A percentile compares a stretch with the other conserved stretches of the same genome.
phyloP scores from a whole-genome alignment of 1,284 basidiomycete genomes.

The Ceratobasidium sp. region DNA sequence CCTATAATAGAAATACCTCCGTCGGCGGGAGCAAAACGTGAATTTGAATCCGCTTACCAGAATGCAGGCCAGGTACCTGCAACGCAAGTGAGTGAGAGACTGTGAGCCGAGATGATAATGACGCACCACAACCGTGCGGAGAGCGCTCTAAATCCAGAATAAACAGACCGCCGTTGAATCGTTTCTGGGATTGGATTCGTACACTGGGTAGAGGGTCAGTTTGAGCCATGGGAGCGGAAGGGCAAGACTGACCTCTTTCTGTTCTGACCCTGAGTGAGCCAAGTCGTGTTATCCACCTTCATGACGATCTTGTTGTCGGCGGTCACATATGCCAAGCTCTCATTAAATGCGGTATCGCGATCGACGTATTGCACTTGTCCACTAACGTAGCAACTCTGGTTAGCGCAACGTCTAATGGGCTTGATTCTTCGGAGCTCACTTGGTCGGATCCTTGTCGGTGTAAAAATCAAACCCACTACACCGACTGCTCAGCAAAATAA shows the following conservation, averaged over 20 bases:
- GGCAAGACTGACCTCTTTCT: conserved; percentile 39
- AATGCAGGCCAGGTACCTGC: conserved; percentile 72
- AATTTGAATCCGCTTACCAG: conserved; percentile 55
- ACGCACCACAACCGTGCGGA: conserved; percentile 73
- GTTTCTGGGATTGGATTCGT: conserved; percentile 44
- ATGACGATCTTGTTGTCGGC: conserved; percentile 41
- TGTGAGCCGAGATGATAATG: too few species aligned
- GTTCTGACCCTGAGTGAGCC: conserved; percentile 36
- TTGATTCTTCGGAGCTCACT: conserved; percentile 1
- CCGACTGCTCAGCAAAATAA: conserved; percentile 3
- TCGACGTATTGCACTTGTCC: conserved; percentile 63
- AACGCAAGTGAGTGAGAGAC: conserved; percentile 8
- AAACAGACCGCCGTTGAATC: conserved; percentile 68
- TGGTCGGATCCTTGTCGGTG: conserved; percentile 31
- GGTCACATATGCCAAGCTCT: conserved; percentile 40
- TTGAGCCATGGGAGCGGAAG: not conserved
- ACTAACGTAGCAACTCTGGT: conserved; percentile 42
- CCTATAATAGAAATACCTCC: conserved; percentile 25
- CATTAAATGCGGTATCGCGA: conserved; percentile 36
- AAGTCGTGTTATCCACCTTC: conserved; percentile 42
- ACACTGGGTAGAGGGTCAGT: conserved; percentile 40
- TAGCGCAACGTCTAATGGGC: not conserved
- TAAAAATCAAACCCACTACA: conserved; percentile 31
- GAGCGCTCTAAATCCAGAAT: conserved; percentile 70
- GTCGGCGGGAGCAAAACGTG: not conserved